A percentile compares a stretch with the other conserved stretches of the same genome.
These are phyloP conservation scores for Diospyros lotus DNA, from an alignment of 148 eudicot species.

Conservation along the genomic window DNA sequence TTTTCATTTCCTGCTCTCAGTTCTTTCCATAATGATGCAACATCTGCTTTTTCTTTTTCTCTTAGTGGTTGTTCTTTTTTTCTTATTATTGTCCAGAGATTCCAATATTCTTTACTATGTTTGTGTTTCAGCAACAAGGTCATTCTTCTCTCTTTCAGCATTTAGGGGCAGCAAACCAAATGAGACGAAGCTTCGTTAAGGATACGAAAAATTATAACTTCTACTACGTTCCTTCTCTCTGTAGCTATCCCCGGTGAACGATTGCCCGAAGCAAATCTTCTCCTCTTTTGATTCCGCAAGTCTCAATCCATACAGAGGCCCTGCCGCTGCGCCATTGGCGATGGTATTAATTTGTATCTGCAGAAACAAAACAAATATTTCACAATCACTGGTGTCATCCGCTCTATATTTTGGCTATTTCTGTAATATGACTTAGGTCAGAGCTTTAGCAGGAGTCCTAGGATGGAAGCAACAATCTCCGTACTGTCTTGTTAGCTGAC, in stretches of 20 bases:
- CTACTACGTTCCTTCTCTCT: neutral
- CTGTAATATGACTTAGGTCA: neutral
- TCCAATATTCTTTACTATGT: constrained; percentile 17
- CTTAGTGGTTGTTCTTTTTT: neutral
- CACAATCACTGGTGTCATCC: neutral
- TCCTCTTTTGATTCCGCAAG: neutral
- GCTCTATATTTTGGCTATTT: neutral
- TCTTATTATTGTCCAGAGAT: neutral
- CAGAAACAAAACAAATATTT: neutral
- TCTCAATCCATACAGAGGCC: neutral
- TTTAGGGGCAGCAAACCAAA: constrained; percentile 51
- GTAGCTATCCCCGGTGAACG: neutral
- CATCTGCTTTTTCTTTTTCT: neutral
- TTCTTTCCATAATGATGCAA: neutral
- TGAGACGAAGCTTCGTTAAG: constrained; percentile 26
- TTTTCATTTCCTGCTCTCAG: neutral
- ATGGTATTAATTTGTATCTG: neutral
- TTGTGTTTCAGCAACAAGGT: constrained; percentile 58
- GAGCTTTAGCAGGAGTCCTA: constrained; percentile 3
- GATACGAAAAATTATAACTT: neutral
- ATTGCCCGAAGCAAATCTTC: constrained; percentile 7
- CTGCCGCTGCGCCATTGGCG: neutral
- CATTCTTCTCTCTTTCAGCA: constrained; percentile 74
- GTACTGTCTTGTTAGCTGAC: constrained; percentile 5
- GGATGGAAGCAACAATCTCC: neutral